A percentile compares a stretch with the other conserved stretches of the same genome.
Evolutionary conservation across 2,329 filamentous ascomycete genomes (phyloP).

Genomic region (Penicillium thymicola): DNA sequence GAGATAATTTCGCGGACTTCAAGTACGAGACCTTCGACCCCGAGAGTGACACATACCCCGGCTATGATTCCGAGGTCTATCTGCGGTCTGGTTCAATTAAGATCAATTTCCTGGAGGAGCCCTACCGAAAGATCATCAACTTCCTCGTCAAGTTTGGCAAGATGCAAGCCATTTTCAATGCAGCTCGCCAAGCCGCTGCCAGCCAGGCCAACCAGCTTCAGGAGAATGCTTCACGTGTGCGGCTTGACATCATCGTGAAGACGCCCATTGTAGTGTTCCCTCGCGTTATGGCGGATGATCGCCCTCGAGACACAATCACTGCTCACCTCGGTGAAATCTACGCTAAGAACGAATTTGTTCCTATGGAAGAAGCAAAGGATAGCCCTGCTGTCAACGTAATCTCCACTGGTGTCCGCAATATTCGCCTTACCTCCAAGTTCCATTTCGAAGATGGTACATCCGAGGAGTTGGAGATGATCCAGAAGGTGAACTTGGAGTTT

Average conservation of each 20-base stretch:
- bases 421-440: constrained; percentile 84
- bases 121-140: constrained; percentile 95
- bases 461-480: constrained; percentile 93
- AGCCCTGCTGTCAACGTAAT: constrained; percentile 82
- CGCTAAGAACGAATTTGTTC: constrained; percentile 86
- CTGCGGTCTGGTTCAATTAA: constrained; percentile 92
- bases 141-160: constrained; percentile 98
- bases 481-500: constrained; percentile 92
- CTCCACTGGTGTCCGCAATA: constrained; percentile 85
- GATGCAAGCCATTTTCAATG: constrained; percentile 99
- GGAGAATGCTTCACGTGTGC: constrained; percentile 82
- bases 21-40: constrained; percentile 93
- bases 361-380: constrained; percentile 71
- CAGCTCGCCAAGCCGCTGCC: constrained; percentile 87
- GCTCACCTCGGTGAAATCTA: constrained; percentile 97
- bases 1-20: constrained; percentile 93
- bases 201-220: constrained; percentile 92
- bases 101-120: constrained; percentile 94
- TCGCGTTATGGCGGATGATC: constrained; percentile 66
- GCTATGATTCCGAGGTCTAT: constrained; percentile 89
- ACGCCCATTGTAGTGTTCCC: constrained; percentile 97
- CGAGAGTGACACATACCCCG: constrained; percentile 73
- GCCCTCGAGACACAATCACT: constrained; percentile 75
- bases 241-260: constrained; percentile 89
- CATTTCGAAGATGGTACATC: constrained; percentile 68